Conservation (phyloP, 306 rosid species). For the Hippophae tibetana region DNA sequence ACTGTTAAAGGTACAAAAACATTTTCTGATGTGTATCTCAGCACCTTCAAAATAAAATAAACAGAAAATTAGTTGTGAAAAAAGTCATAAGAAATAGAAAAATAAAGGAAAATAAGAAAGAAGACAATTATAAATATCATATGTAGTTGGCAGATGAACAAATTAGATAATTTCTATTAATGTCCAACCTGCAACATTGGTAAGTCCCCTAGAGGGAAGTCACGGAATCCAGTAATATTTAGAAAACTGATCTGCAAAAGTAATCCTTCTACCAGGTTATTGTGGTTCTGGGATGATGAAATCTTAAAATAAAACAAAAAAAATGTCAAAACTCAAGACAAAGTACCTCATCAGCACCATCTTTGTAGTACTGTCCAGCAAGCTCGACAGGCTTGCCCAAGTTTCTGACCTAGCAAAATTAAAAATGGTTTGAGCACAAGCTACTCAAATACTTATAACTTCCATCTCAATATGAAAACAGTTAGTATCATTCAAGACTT, state of each 20-base stretch:
- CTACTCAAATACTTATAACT: neutral
- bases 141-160: neutral
- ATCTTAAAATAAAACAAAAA: conserved; percentile 3
- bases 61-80: neutral
- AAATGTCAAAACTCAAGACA: conserved; percentile 10
- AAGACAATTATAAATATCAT: neutral
- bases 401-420: conserved; percentile 62
- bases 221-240: conserved; percentile 90
- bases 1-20: conserved; percentile 96
- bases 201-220: conserved; percentile 94
- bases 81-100: neutral
- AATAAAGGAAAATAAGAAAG: neutral
- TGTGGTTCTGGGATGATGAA: neutral
- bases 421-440: conserved; percentile 14
- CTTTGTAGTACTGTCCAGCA: conserved; percentile 81
- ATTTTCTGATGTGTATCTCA: conserved; percentile 80
- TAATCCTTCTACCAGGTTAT: conserved; percentile 14
- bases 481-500: neutral
- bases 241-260: conserved; percentile 72
- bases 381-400: conserved; percentile 97
- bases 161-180: neutral
- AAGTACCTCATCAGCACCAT: conserved; percentile 95
- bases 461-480: conserved; percentile 12
- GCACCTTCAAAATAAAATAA: conserved; percentile 45
- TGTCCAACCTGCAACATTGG: conserved; percentile 90